These are phyloP conservation scores for Aureobasidium melanogenum DNA, from an alignment of 2,329 filamentous ascomycete genomes.

Conservation along the genomic window DNA sequence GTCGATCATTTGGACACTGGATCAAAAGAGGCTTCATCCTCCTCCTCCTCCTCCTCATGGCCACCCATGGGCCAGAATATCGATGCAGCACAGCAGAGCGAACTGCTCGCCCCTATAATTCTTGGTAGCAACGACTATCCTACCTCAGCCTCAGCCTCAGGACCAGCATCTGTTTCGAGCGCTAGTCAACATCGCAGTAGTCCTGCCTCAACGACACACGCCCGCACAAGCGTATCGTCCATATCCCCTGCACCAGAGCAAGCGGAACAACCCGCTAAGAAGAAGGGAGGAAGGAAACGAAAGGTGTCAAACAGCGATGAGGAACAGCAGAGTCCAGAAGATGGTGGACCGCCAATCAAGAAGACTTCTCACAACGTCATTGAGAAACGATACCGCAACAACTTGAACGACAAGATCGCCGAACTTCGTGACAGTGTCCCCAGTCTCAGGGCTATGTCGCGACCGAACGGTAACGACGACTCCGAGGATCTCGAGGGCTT, in stretches of 20 bases:
- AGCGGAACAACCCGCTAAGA: constrained; percentile 22
- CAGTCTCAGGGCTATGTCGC: constrained; percentile 75
- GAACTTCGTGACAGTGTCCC: constrained; percentile 87
- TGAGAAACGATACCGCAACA: constrained; percentile 92
- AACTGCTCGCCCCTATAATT: constrained; percentile 1
- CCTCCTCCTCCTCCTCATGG: background rate
- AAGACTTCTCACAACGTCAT: constrained; percentile 98
- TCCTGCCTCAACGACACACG: constrained; percentile 22
- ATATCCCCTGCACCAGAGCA: constrained; percentile 18
- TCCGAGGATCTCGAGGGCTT: constrained; percentile 64
- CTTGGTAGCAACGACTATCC: constrained; percentile 12
- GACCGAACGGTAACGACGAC: constrained; percentile 53
- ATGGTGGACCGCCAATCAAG: constrained; percentile 50
- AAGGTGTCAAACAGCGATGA: constrained; percentile 24
- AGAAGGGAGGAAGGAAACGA: constrained; percentile 27
- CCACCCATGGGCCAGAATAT: background rate
- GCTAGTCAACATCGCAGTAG: constrained; percentile 14
- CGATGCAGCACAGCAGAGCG: constrained; percentile 4
- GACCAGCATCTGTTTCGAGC: background rate
- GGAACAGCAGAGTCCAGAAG: constrained; percentile 20
- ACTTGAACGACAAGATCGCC: constrained; percentile 94
- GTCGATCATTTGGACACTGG: constrained; percentile 15
- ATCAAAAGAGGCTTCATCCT: constrained; percentile 16
- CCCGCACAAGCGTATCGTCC: constrained; percentile 23
- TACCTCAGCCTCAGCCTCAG: background rate